Conservation (phyloP, 805 yeast species). For the Scheffersomyces amazonensis region DNA sequence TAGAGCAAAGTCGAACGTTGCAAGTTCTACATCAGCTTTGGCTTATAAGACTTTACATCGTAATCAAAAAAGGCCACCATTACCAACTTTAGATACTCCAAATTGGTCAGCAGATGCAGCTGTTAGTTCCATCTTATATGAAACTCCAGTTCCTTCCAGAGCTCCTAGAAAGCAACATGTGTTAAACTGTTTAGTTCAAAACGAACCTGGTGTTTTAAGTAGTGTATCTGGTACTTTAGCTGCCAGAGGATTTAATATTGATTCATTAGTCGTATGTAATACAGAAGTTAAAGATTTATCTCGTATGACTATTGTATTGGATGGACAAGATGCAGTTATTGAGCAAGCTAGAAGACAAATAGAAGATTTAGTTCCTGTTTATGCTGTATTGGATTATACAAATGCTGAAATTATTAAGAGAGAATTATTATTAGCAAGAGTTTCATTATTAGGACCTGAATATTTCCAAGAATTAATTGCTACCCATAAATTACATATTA, state of each 20-base stretch:
- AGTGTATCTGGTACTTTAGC: slow-evolving; percentile 94
- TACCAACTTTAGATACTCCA: slow-evolving; percentile 92
- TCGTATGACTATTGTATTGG: slow-evolving; percentile 93
- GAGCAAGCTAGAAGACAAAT: slow-evolving; percentile 98
- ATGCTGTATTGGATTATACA: slow-evolving; percentile 94
- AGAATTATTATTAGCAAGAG: slow-evolving; percentile 87
- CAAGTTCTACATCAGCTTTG: slow-evolving; percentile 86
- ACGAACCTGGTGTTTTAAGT: slow-evolving; percentile 97
- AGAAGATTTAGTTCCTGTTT: slow-evolving; percentile 96
- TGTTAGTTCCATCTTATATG: slow-evolving; percentile 91
- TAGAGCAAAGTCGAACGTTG: slow-evolving; percentile 19
- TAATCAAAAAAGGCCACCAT: slow-evolving; percentile 80
- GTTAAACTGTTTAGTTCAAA: slow-evolving; percentile 93
- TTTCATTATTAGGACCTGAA: slow-evolving; percentile 95
- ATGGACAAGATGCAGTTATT: slow-evolving; percentile 92
- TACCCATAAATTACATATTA: slow-evolving; percentile 60
- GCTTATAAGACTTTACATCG: slow-evolving; percentile 92
- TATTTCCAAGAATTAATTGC: slow-evolving; percentile 92
- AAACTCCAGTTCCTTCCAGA: slow-evolving; percentile 67
- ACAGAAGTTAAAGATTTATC: slow-evolving; percentile 95
- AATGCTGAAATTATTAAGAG: slow-evolving; percentile 86
- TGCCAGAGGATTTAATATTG: slow-evolving; percentile 97
- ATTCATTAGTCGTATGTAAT: slow-evolving; percentile 92
- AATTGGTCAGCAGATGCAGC: slow-evolving; percentile 96
- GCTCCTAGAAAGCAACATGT: slow-evolving; percentile 81